phyloP scores from a whole-genome alignment of 2,329 filamentous ascomycete species.

The Acrodontium crateriforme region DNA sequence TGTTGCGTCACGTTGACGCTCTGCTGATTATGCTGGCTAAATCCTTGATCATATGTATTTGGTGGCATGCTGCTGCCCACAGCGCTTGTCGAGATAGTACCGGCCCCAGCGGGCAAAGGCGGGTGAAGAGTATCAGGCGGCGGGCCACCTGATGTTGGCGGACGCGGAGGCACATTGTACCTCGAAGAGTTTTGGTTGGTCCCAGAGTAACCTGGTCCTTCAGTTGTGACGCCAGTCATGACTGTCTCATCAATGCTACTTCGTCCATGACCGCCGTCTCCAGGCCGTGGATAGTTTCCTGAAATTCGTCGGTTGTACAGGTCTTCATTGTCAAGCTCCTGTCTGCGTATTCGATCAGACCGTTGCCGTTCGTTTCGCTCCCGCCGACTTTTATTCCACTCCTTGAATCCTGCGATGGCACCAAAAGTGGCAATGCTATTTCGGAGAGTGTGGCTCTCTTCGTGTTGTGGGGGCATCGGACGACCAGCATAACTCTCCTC shows the following conservation, averaged over 20 bases:
- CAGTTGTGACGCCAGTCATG: conserved; percentile 14
- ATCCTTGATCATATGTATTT: conserved; percentile 4
- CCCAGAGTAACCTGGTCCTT: conserved; percentile 23
- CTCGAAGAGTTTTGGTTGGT: conserved; percentile 32
- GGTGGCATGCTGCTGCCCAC: no score
- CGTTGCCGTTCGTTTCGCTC: conserved; percentile 47
- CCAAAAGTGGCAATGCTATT: conserved; percentile 35
- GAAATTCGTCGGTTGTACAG: conserved; percentile 21
- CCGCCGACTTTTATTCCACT: conserved; percentile 36
- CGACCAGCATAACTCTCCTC: conserved; percentile 11
- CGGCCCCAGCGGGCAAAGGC: conserved; percentile 21
- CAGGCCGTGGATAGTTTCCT: conserved; percentile 15
- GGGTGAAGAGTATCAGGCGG: conserved; percentile 17
- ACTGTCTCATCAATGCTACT: conserved; percentile 18
- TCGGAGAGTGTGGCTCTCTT: conserved; percentile 23
- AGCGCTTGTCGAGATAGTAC: conserved; percentile 9
- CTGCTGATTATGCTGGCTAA: conserved; percentile 4
- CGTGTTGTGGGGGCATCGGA: conserved; percentile 8
- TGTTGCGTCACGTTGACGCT: not conserved
- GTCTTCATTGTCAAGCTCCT: conserved; percentile 30
- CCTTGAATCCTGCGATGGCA: conserved; percentile 20
- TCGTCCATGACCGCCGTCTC: conserved; percentile 14
- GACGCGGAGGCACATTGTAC: no score
- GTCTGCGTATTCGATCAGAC: conserved; percentile 39
- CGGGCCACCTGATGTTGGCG: conserved; percentile 4